Evolutionary conservation across 106 monocot species (phyloP), one percentile per base, ranked within the genome.

Genomic region (Posidonia australis): DNA sequence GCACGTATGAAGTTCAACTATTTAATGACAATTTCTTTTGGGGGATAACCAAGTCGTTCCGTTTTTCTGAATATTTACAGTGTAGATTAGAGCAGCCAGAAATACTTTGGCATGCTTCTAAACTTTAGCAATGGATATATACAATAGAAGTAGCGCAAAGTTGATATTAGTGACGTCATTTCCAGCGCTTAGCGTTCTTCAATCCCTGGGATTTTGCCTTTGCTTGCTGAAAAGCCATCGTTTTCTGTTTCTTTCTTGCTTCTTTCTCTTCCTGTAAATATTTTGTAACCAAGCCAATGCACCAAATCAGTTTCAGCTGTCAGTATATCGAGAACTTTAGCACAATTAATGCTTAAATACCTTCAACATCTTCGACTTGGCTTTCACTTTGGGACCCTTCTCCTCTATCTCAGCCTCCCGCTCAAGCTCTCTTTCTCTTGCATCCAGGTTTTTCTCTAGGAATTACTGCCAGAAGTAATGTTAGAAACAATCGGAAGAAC

Each of bases 341-440:
- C 24, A 10, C 10, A 21, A 19, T 10, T 31, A n/a, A 3, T 20
- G 1, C 43, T 45, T 60, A 68, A 24, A 32, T 57, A 98, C 98
- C 98, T 98, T 91, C 60, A 91, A 98, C 98, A 98, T 98, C 70
- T 91, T 98, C 16, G 98, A 98, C 67, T 98, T 98, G 27, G 98
- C 90, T 75, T 91, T 98, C 5, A 81, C 60, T 77, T 98, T 91
- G 20, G 98, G 98, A 16, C 80, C 82, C 66, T 91, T 91, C 47
- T 83, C 98, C 71, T 87, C 85, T 30, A 98, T 82, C 76, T 98
- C 98, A 21, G 82, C 90, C 68, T 91, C 87, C 1, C 98, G 81
- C 28, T 78, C 81, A 42, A 91, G 77, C 46, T 84, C 87, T 72
- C 77, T 90, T 49, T 87, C 78, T 73, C 98, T 91, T 7, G 87